These are phyloP conservation scores for Nemania diffusa DNA, from an alignment of 2,329 filamentous ascomycete genomes.

Conservation along the genomic window DNA sequence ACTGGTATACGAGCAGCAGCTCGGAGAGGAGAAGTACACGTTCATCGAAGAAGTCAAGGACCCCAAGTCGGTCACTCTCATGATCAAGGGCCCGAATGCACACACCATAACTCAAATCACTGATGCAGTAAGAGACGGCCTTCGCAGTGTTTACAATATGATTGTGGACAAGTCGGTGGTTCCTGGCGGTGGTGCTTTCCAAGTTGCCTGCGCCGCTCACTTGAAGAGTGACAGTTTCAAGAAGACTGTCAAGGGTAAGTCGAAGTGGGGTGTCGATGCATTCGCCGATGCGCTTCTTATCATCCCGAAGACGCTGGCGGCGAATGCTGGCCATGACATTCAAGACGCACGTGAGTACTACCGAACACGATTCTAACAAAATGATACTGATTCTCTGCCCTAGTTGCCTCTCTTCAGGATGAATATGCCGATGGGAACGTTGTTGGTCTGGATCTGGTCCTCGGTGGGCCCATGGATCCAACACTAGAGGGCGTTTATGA, in stretches of 20 bases:
- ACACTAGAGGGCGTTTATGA: constrained; percentile 93
- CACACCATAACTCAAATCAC: constrained; percentile 98
- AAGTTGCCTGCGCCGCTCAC: constrained; percentile 89
- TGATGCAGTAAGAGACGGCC: constrained; percentile 92
- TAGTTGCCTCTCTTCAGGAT: constrained; percentile 87
- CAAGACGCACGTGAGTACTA: constrained; percentile 85
- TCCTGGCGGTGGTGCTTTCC: constrained; percentile 93
- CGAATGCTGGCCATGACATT: constrained; percentile 95
- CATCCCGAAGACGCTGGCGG: constrained; percentile 96
- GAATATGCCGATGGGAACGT: constrained; percentile 85
- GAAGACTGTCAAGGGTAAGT: constrained; percentile 96
- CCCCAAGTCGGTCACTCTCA: constrained; percentile 94
- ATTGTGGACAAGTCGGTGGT: constrained; percentile 98
- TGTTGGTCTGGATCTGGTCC: constrained; percentile 86
- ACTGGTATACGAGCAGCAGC: constrained; percentile 93
- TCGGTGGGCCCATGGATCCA: constrained; percentile 94
- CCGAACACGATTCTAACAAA: neutral
- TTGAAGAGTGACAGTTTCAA: constrained; percentile 86
- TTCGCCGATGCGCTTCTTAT: constrained; percentile 95
- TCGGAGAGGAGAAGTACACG: constrained; percentile 99
- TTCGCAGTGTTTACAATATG: constrained; percentile 98
- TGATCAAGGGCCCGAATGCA: constrained; percentile 97
- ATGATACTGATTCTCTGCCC: constrained; percentile 22
- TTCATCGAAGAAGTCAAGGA: constrained; percentile 99
- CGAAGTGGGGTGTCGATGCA: constrained; percentile 93